Percentiles rank a stretch among this genome's conserved stretches.
These are phyloP conservation scores for Camelina sativa DNA, from an alignment of 345 rosid genomes.

Conservation along the genomic window DNA sequence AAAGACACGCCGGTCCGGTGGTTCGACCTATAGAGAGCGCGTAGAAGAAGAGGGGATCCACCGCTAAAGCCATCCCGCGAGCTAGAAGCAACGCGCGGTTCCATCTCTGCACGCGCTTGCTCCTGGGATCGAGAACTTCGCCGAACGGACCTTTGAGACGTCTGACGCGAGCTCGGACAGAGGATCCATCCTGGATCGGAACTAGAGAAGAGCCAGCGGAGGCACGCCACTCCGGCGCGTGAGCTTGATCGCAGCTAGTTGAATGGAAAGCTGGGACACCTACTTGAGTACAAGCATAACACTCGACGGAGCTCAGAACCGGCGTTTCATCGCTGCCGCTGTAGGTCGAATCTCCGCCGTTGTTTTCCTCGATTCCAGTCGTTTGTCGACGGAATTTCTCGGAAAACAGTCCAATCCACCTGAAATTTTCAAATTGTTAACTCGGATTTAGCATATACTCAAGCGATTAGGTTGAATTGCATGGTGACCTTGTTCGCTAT, in stretches of 20 bases:
- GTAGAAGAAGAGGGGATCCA: constrained; percentile 90
- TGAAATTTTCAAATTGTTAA: constrained; percentile 23
- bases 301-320: constrained; percentile 60
- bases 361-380: constrained; percentile 11
- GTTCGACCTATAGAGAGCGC: constrained; percentile 59
- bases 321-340: constrained; percentile 46
- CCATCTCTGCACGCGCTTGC: constrained; percentile 71
- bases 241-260: constrained; percentile 87
- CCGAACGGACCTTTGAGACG: constrained; percentile 51
- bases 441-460: background rate
- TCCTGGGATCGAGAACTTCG: constrained; percentile 67
- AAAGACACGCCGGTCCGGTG: constrained; percentile 66
- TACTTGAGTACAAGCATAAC: constrained; percentile 92
- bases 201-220: constrained; percentile 91
- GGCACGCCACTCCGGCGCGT: constrained; percentile 95
- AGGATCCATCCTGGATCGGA: constrained; percentile 62
- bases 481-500: constrained; percentile 23
- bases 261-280: constrained; percentile 95
- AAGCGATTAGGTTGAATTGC: constrained; percentile 20
- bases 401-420: constrained; percentile 48
- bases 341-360: constrained; percentile 22
- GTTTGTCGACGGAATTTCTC: constrained; percentile 32
- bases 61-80: constrained; percentile 76
- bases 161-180: constrained; percentile 22
- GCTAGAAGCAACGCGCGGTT: constrained; percentile 74